These are phyloP conservation scores for Xylaria sp. DNA, from an alignment of 2,329 filamentous ascomycete species.

Conservation along the genomic window DNA sequence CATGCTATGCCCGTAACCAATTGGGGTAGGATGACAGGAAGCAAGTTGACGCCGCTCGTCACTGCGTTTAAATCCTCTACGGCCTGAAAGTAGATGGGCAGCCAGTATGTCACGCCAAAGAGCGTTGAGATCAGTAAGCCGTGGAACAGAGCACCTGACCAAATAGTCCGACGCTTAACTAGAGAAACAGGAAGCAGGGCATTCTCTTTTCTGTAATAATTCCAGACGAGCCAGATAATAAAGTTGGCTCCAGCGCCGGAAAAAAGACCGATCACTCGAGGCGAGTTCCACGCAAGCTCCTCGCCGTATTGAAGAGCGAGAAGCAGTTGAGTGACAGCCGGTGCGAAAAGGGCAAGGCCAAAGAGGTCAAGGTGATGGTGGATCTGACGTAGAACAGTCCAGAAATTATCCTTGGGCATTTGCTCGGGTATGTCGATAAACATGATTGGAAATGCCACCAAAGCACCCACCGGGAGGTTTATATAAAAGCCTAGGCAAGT, in stretches of 20 bases:
- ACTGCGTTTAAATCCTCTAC: slow-evolving; percentile 30
- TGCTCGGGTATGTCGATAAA: not conserved
- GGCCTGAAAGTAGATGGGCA: slow-evolving; percentile 42
- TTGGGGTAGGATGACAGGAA: slow-evolving; percentile 33
- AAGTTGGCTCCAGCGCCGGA: slow-evolving; percentile 24
- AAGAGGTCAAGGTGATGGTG: slow-evolving; percentile 28
- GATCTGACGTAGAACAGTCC: not conserved
- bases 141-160: slow-evolving; percentile 18
- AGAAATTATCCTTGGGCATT: not conserved
- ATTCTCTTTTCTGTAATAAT: slow-evolving; percentile 30
- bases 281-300: slow-evolving; percentile 38
- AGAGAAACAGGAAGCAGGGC: slow-evolving; percentile 32
- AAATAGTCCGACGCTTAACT: slow-evolving; percentile 25
- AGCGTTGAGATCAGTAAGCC: slow-evolving; percentile 29
- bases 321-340: slow-evolving; percentile 39
- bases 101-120: slow-evolving; percentile 28
- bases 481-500: not conserved
- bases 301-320: slow-evolving; percentile 42
- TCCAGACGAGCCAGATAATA: slow-evolving; percentile 32
- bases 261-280: slow-evolving; percentile 34
- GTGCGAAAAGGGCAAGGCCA: slow-evolving; percentile 36
- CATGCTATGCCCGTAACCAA: slow-evolving; percentile 17
- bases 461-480: not conserved
- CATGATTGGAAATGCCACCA: not conserved
- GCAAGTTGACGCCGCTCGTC: slow-evolving; percentile 33